Evolutionary conservation across 495 filamentous ascomycete genomes (phyloP).

Genomic region (Penicillium odoratum): DNA sequence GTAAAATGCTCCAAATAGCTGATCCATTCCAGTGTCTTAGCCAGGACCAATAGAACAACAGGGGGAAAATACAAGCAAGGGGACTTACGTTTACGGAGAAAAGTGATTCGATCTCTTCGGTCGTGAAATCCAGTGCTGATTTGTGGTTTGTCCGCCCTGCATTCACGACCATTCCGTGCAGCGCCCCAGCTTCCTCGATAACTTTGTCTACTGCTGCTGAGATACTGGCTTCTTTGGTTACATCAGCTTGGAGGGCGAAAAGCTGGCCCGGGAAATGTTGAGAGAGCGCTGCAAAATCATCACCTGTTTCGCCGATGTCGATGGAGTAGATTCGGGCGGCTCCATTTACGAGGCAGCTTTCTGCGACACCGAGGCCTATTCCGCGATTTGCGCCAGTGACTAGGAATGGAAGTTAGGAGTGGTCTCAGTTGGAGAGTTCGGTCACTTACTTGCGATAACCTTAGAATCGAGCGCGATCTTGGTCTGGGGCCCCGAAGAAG

Average conservation of each 20-base stretch:
- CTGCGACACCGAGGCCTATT: constrained; percentile 40
- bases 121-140: constrained; percentile 43
- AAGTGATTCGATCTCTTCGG: constrained; percentile 40
- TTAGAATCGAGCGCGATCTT: constrained; percentile 20
- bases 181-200: constrained; percentile 30
- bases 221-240: constrained; percentile 39
- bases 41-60: not conserved
- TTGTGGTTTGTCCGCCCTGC: constrained; percentile 49
- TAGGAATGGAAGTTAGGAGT: constrained; percentile 3
- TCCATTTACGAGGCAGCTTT: constrained; percentile 40
- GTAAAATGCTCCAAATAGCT: constrained; percentile 43
- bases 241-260: constrained; percentile 36
- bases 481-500: constrained; percentile 17
- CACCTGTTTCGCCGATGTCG: constrained; percentile 40
- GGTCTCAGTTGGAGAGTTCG: not conserved
- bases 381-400: constrained; percentile 43
- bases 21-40: constrained; percentile 8
- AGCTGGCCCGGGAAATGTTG: constrained; percentile 31
- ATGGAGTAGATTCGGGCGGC: constrained; percentile 42
- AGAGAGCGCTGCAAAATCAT: constrained; percentile 35
- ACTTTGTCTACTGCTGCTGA: constrained; percentile 38
- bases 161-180: constrained; percentile 42
- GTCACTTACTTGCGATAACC: constrained; percentile 19
- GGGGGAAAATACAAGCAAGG: not conserved
- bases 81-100: constrained; percentile 37